Evolutionary conservation across 2,329 filamentous ascomycete species (phyloP).

Genomic region (Pyrenochaeta sp.): DNA sequence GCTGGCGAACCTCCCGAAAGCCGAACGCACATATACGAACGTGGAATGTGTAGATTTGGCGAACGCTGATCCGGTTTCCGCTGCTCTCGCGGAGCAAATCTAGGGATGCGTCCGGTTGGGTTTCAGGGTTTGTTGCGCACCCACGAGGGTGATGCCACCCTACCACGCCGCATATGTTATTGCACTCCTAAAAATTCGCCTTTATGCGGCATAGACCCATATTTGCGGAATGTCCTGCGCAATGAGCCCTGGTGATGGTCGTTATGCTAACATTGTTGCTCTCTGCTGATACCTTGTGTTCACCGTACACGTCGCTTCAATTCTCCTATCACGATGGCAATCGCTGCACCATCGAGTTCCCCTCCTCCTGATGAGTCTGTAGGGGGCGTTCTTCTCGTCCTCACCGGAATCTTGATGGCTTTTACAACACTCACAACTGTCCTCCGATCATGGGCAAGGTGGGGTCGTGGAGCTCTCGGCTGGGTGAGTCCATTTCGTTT

Average conservation of each 20-base stretch:
- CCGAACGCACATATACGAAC: not conserved
- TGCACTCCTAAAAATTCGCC: not conserved
- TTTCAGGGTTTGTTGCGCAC: not conserved
- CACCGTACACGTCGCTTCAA: not conserved
- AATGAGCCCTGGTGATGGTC: not conserved
- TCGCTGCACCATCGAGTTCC: slow-evolving; percentile 12
- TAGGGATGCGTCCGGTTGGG: not conserved
- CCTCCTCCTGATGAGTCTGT: slow-evolving; percentile 22
- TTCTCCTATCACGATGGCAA: slow-evolving; percentile 4
- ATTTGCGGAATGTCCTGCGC: not conserved
- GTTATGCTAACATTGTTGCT: not conserved
- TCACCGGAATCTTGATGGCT: slow-evolving; percentile 45
- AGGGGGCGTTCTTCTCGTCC: slow-evolving; percentile 43
- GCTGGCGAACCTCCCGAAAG: not conserved
- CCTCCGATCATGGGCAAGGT: slow-evolving; percentile 45
- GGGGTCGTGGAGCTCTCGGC: slow-evolving; percentile 37
- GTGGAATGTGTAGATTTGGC: too few relatives aligned
- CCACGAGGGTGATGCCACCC: not conserved
- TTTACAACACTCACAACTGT: slow-evolving; percentile 45
- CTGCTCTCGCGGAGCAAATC: not conserved
- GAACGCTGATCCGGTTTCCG: too few relatives aligned
- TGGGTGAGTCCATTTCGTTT: slow-evolving; percentile 30
- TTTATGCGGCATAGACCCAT: not conserved
- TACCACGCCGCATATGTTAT: not conserved
- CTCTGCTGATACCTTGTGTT: not conserved